A percentile compares a stretch with the other conserved stretches of the same genome.
These are phyloP conservation scores for Euphorbia corollata DNA, from an alignment of 441 rosid species.

Conservation along the genomic window DNA sequence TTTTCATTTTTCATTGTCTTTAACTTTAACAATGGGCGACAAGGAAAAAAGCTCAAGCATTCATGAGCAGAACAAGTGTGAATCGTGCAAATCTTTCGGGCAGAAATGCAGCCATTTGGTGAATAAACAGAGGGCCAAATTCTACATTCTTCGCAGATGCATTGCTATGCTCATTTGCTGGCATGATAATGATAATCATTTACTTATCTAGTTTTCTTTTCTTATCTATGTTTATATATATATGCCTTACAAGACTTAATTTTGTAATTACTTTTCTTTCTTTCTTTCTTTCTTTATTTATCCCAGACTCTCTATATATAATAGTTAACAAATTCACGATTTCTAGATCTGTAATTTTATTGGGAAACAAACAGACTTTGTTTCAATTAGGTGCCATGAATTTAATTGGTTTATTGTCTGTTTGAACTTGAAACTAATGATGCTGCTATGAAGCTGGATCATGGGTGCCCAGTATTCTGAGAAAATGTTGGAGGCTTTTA, in stretches of 20 bases:
- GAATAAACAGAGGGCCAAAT: slow-evolving; percentile 75
- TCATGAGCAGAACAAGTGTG: slow-evolving; percentile 29
- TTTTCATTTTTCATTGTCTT: not conserved
- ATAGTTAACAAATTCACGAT: not conserved
- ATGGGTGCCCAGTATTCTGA: slow-evolving; percentile 2
- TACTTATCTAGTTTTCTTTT: not conserved
- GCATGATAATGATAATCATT: slow-evolving; percentile 41
- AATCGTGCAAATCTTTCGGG: slow-evolving; percentile 69
- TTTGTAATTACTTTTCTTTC: not conserved
- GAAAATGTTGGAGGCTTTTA: not conserved
- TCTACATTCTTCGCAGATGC: slow-evolving; percentile 85
- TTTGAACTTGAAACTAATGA: not conserved
- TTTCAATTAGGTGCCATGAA: too few relatives aligned
- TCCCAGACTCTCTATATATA: too few relatives aligned
- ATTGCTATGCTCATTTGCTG: slow-evolving; percentile 80
- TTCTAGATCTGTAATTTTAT: slow-evolving; percentile 5
- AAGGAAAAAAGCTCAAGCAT: slow-evolving; percentile 20
- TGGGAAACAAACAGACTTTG: not conserved
- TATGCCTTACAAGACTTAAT: too few relatives aligned
- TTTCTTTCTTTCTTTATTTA: not conserved
- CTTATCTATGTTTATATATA: not conserved
- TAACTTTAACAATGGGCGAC: slow-evolving; percentile 21
- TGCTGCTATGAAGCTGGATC: not conserved
- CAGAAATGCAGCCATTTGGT: slow-evolving; percentile 73
- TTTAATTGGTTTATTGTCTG: not conserved